phyloP scores from a whole-genome alignment of 164 flowering plant genomes.

The Dillenia turbinata region DNA sequence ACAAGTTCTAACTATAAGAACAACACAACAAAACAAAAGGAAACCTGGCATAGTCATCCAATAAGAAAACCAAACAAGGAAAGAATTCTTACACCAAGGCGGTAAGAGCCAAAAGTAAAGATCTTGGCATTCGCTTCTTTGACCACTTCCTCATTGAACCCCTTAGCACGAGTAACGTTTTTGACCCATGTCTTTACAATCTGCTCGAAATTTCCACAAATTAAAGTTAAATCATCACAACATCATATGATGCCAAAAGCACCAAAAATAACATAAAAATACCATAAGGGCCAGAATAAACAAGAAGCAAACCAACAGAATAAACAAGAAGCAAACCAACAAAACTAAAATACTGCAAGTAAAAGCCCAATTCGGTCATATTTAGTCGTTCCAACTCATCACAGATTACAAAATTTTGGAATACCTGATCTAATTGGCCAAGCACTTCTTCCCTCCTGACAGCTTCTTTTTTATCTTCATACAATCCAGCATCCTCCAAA shows the following conservation, averaged over 20 bases:
- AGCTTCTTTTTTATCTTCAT: conserved; percentile 84
- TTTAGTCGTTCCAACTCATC: too few species aligned
- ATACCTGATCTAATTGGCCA: conserved; percentile 93
- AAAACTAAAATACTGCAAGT: conserved; percentile 1
- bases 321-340: neutral
- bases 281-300: neutral
- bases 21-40: too few species aligned
- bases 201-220: conserved; percentile 30
- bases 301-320: neutral
- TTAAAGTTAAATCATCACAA: too few species aligned
- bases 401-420: too few species aligned
- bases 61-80: neutral
- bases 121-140: conserved; percentile 96
- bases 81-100: conserved; percentile 75
- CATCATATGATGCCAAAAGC: neutral
- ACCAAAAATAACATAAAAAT: neutral
- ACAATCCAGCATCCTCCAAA: conserved; percentile 65
- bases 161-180: conserved; percentile 68
- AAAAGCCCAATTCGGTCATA: neutral
- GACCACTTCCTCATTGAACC: conserved; percentile 80
- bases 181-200: conserved; percentile 95
- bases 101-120: conserved; percentile 96
- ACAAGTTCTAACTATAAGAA: too few species aligned
- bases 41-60: neutral
- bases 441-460: conserved; percentile 90